Conservation (phyloP, 2,329 filamentous ascomycete genomes). For the Apiospora phragmitis region DNA sequence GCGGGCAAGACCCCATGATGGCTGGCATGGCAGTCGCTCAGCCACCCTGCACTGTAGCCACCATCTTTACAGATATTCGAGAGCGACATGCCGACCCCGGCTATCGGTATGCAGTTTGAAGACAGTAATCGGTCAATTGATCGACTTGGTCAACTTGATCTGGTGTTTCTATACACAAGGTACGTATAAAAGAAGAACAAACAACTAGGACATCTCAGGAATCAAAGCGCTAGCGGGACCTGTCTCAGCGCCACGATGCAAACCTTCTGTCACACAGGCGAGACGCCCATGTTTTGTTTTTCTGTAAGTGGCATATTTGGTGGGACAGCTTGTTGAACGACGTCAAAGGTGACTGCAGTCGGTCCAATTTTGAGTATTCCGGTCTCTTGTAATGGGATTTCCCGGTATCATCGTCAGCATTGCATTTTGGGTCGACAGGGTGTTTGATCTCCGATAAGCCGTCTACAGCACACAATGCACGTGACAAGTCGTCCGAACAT, state of each 20-base stretch:
- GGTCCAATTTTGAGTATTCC: not conserved
- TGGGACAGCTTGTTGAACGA: not conserved
- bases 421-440: not conserved
- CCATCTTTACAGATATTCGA: not conserved
- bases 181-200: not conserved
- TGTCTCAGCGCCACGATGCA: conserved; percentile 4
- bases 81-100: not conserved
- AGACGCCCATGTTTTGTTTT: conserved; percentile 6
- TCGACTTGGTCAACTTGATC: not conserved
- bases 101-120: not conserved
- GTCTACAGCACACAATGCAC: not conserved
- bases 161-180: not conserved
- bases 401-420: conserved; percentile 2
- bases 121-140: not conserved
- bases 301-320: not conserved
- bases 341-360: not conserved
- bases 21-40: not conserved
- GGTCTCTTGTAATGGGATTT: not conserved
- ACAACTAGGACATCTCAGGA: not conserved
- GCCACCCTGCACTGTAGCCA: not conserved
- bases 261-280: conserved; percentile 1
- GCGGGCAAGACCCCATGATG: not conserved
- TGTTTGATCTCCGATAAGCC: not conserved
- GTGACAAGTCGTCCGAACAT: not conserved
- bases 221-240: not conserved